phyloP scores from a whole-genome alignment of 2,329 filamentous ascomycete genomes.

The Xylariaceae sp. region DNA sequence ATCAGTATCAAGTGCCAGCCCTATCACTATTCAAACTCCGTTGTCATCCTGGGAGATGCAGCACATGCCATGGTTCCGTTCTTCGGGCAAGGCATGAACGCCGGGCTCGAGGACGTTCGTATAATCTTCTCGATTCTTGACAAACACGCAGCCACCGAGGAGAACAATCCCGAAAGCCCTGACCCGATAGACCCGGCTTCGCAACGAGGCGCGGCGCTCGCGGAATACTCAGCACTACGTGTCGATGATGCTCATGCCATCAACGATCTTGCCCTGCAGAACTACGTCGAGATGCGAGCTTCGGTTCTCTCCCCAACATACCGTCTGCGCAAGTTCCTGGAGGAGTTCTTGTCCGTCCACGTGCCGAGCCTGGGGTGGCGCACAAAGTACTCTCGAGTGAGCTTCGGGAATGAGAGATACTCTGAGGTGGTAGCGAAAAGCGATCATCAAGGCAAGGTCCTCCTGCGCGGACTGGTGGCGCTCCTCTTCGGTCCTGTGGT shows the following conservation, averaged over 20 bases:
- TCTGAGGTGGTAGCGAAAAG: conserved; percentile 76
- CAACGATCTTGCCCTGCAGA: conserved; percentile 86
- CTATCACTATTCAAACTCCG: conserved; percentile 77
- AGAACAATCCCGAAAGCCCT: conserved; percentile 41
- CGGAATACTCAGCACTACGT: conserved; percentile 74
- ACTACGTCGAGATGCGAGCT: conserved; percentile 92
- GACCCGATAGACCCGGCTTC: conserved; percentile 52
- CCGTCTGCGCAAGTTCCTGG: conserved; percentile 78
- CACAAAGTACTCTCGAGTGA: conserved; percentile 90
- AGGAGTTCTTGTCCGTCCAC: conserved; percentile 79
- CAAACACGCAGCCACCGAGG: conserved; percentile 56
- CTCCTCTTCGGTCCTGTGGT: conserved; percentile 34
- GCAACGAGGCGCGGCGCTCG: conserved; percentile 70
- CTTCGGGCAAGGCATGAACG: conserved; percentile 98
- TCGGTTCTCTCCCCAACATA: conserved; percentile 81
- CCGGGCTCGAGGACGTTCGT: conserved; percentile 90
- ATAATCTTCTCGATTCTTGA: conserved; percentile 85
- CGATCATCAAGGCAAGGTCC: conserved; percentile 66
- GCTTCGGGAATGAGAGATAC: conserved; percentile 92
- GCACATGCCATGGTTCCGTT: conserved; percentile 98
- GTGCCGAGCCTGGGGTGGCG: conserved; percentile 81
- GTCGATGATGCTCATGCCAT: conserved; percentile 83
- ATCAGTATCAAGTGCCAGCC: conserved; percentile 93
- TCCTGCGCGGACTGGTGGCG: conserved; percentile 51
- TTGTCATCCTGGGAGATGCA: conserved; percentile 87